phyloP scores from a whole-genome alignment of 2,329 filamentous ascomycete species.

The Passalora sequoiae region DNA sequence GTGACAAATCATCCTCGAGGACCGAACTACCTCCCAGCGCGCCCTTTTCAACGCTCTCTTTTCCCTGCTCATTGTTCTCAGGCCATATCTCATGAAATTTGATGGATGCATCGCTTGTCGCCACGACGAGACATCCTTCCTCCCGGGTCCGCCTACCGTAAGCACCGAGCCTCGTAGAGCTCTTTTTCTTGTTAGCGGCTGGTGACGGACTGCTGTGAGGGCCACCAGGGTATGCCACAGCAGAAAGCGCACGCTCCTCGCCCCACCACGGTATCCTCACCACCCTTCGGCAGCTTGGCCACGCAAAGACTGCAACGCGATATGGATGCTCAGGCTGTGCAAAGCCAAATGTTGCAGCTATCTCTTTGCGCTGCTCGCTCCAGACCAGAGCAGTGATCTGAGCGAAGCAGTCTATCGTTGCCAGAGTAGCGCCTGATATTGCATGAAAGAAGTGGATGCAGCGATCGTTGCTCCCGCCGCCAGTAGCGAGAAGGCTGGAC shows the following conservation, averaged over 20 bases:
- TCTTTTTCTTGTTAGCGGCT: slow-evolving; percentile 19
- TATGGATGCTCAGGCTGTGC: slow-evolving; percentile 83
- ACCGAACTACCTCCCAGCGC: slow-evolving; percentile 75
- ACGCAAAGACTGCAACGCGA: slow-evolving; percentile 87
- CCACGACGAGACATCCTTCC: slow-evolving; percentile 84
- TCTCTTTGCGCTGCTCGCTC: slow-evolving; percentile 68
- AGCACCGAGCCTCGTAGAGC: slow-evolving; percentile 41
- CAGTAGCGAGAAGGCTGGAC: slow-evolving; percentile 77
- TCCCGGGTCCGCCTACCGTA: slow-evolving; percentile 55
- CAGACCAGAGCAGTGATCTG: slow-evolving; percentile 92
- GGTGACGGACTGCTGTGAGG: slow-evolving; percentile 37
- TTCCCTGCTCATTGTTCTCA: slow-evolving; percentile 30
- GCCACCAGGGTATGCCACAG: slow-evolving; percentile 74
- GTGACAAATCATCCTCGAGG: slow-evolving; percentile 72
- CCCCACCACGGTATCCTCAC: slow-evolving; percentile 79
- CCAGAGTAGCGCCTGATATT: slow-evolving; percentile 72
- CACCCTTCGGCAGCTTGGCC: slow-evolving; percentile 84
- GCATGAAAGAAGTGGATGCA: slow-evolving; percentile 96
- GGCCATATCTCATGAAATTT: slow-evolving; percentile 93
- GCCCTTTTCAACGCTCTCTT: neutral
- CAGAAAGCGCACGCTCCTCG: slow-evolving; percentile 75
- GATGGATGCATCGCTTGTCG: slow-evolving; percentile 84
- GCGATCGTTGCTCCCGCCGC: slow-evolving; percentile 88
- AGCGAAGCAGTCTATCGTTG: slow-evolving; percentile 84
- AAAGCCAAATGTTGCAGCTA: slow-evolving; percentile 90